Evolutionary conservation across 179 eudicot species (phyloP).

Genomic region (Patellifolia procumbens): DNA sequence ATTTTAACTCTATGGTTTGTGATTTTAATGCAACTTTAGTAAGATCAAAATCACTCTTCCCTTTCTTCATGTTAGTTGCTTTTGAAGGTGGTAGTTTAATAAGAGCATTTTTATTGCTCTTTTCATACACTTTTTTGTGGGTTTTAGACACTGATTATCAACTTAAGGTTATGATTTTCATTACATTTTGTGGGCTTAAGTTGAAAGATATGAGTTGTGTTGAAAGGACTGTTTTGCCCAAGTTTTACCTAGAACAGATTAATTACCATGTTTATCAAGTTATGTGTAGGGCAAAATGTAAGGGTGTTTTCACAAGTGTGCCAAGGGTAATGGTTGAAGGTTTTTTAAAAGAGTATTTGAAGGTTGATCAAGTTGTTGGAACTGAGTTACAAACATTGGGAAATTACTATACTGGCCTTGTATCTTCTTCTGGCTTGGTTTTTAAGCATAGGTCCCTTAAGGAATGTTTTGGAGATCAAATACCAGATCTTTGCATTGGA

Average conservation of each 20-base stretch:
- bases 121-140: constrained; percentile 50
- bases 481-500: constrained; percentile 71
- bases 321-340: constrained; percentile 92
- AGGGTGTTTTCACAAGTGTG: constrained; percentile 56
- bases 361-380: constrained; percentile 57
- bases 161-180: constrained; percentile 69
- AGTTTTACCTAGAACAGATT: constrained; percentile 77
- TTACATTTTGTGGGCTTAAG: constrained; percentile 82
- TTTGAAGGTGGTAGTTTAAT: constrained; percentile 89
- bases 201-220: constrained; percentile 59
- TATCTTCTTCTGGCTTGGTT: constrained; percentile 44
- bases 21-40: constrained; percentile 59
- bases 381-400: constrained; percentile 65
- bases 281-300: constrained; percentile 38
- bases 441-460: constrained; percentile 58
- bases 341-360: constrained; percentile 72
- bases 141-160: constrained; percentile 40
- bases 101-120: constrained; percentile 65
- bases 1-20: constrained; percentile 57
- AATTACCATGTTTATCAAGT: constrained; percentile 56
- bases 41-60: constrained; percentile 63
- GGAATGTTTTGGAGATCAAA: constrained; percentile 54
- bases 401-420: constrained; percentile 52
- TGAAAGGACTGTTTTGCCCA: constrained; percentile 82
- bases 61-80: constrained; percentile 91